Conservation (phyloP, 1,139 yeast genomes). For the Taiozyma onychis region DNA sequence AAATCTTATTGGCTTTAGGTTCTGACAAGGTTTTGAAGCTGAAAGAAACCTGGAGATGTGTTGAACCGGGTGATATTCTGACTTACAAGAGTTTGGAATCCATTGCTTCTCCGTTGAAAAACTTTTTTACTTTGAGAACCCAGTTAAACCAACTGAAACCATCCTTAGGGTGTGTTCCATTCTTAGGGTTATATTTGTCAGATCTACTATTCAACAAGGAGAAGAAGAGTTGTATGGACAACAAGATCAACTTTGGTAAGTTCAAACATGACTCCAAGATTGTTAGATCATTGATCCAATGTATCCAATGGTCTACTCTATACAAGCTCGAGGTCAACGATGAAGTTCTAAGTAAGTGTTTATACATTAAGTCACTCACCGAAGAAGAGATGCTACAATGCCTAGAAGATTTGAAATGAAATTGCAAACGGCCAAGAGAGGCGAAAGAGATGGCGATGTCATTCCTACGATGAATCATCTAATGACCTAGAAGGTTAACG, state of each 20-base stretch:
- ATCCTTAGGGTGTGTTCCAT: slow-evolving; percentile 81
- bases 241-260: slow-evolving; percentile 67
- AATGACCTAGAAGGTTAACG: background rate
- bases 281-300: slow-evolving; percentile 72
- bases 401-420: slow-evolving; percentile 6
- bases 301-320: slow-evolving; percentile 78
- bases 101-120: slow-evolving; percentile 57
- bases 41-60: slow-evolving; percentile 67
- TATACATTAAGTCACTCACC: slow-evolving; percentile 71
- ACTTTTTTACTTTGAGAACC: slow-evolving; percentile 59
- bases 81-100: slow-evolving; percentile 62
- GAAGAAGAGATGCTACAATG: slow-evolving; percentile 67
- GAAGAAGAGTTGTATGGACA: slow-evolving; percentile 34
- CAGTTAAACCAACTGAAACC: slow-evolving; percentile 60
- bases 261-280: slow-evolving; percentile 74
- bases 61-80: slow-evolving; percentile 49
- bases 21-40: slow-evolving; percentile 59
- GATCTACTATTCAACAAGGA: slow-evolving; percentile 82
- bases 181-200: slow-evolving; percentile 77
- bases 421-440: background rate
- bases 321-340: slow-evolving; percentile 46
- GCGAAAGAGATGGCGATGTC: background rate
- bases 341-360: slow-evolving; percentile 73
- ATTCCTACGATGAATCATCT: background rate
- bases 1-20: slow-evolving; percentile 77